phyloP scores from a whole-genome alignment of 768 basidiomycete species.

The Suillus brevipes region DNA sequence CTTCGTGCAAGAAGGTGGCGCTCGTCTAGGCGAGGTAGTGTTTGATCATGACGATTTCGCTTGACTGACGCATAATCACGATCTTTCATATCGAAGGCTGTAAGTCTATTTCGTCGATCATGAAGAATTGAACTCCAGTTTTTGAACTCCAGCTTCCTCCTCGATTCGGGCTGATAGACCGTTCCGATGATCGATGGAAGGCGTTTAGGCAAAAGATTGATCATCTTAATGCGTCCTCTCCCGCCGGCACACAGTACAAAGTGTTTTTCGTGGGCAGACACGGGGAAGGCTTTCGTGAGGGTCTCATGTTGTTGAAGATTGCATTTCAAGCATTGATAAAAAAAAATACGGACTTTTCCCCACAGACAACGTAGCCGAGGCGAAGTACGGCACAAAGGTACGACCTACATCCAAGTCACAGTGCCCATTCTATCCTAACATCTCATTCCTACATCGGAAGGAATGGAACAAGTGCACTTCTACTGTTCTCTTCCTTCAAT shows the following conservation, averaged over 20 bases:
- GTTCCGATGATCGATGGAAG: constrained; percentile 49
- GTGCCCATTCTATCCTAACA: not conserved
- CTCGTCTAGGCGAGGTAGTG: not conserved
- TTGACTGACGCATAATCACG: not conserved
- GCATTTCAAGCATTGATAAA: constrained; percentile 46
- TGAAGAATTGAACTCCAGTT: not conserved
- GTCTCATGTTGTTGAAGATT: constrained; percentile 42
- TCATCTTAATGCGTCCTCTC: constrained; percentile 46
- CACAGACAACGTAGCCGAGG: constrained; percentile 67
- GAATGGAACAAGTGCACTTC: constrained; percentile 61
- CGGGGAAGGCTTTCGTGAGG: constrained; percentile 71
- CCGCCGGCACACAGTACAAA: constrained; percentile 50
- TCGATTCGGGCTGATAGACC: constrained; percentile 60
- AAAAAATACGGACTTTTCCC: constrained; percentile 50
- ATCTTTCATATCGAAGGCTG: not conserved
- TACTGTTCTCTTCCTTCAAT: not conserved
- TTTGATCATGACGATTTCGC: not conserved
- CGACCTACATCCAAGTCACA: constrained; percentile 1
- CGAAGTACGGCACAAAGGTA: constrained; percentile 60
- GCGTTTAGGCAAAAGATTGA: constrained; percentile 43
- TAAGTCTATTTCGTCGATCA: not conserved
- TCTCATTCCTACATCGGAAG: constrained; percentile 16
- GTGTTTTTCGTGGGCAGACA: constrained; percentile 68
- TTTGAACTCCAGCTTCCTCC: constrained; percentile 44
- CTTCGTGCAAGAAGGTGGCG: not conserved